Base-by-base conservation (phyloP, 2,329 filamentous ascomycete genomes). In the Teratosphaeria zuluensis region DNA sequence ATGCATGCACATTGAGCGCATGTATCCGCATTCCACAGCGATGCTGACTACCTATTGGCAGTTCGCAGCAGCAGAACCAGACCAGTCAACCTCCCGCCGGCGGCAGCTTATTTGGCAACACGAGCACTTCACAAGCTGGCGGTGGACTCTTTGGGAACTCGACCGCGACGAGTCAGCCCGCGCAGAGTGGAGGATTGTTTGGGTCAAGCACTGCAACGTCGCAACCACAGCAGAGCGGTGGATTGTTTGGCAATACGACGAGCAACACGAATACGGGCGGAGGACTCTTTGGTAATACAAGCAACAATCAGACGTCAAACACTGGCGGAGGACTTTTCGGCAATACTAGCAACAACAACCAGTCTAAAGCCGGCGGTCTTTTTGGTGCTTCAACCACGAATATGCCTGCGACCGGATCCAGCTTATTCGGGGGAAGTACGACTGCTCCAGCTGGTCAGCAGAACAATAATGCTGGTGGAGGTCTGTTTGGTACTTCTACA, bases 241-340 rank as follows among this genome's bases (percentile, higher is more conserved):
- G 71, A 31, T 66, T 75, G 11, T 76, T 76, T 62, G 73, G 73
- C 53, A 70, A 66, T 59, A 63, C 70, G 28, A 32, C 35, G 35
- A 60, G 9, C 48, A 53, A 30, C 51, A 4, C 51, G 24, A 53
- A 30, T 21, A 31, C 55, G 35, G n/a, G 51, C 54, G 54, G 19
- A 7, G 38, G 53, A 38, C 53, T 65, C 53, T 56, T 60, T 53
- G 58, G 56, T 11, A 55, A 55, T 38, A 12, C 21, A 62, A 62
- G 30, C 61, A 57, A 21, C 55, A 53, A 53, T 53, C 51, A 53
- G 51, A n/a, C 24, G 30, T 5, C 52, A 19, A 31, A 16, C 12
- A 56, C 57, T n/a, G 57, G 56, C 8, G 58, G 59, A 24, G 48
- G 55, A 9, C 57, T 63, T 16, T 63, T 63, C 38, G 58, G 58